A percentile compares a stretch with the other conserved stretches of the same genome.
Evolutionary conservation across 768 basidiomycete genomes (phyloP).

Genomic region (Rhodosporidiobolus odoratus): DNA sequence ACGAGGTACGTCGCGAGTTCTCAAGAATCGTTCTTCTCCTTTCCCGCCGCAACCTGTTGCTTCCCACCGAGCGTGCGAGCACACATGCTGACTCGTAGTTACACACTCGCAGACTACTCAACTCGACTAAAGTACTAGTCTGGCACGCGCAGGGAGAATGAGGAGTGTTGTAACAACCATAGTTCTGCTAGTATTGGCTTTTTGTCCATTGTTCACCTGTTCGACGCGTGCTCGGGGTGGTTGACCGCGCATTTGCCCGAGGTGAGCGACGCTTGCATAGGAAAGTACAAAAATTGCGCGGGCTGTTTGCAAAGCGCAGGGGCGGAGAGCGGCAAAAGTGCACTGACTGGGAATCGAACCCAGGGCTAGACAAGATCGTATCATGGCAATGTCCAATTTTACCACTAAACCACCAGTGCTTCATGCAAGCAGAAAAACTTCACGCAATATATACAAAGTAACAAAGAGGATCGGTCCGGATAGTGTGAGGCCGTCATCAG

Average conservation of each 20-base stretch:
- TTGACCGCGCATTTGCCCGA: too few relatives aligned
- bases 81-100: background rate
- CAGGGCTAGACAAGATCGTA: background rate
- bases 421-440: background rate
- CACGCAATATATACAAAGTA: too few relatives aligned
- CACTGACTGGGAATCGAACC: background rate
- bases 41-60: background rate
- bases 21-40: constrained; percentile 6
- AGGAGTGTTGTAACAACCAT: background rate
- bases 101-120: constrained; percentile 60
- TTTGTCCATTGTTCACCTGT: background rate
- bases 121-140: constrained; percentile 67
- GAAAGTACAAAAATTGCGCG: background rate
- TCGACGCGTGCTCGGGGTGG: background rate
- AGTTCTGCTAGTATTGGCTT: background rate
- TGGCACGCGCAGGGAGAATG: too few relatives aligned
- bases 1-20: constrained; percentile 22
- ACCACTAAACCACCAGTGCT: constrained; percentile 6
- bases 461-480: too few relatives aligned
- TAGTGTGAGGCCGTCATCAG: too few relatives aligned
- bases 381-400: too few relatives aligned
- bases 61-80: background rate
- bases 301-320: background rate
- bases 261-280: too few relatives aligned
- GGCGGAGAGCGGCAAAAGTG: background rate